Base-by-base conservation (phyloP, 2,329 filamentous ascomycete species). In the Sarocladium strictum region DNA sequence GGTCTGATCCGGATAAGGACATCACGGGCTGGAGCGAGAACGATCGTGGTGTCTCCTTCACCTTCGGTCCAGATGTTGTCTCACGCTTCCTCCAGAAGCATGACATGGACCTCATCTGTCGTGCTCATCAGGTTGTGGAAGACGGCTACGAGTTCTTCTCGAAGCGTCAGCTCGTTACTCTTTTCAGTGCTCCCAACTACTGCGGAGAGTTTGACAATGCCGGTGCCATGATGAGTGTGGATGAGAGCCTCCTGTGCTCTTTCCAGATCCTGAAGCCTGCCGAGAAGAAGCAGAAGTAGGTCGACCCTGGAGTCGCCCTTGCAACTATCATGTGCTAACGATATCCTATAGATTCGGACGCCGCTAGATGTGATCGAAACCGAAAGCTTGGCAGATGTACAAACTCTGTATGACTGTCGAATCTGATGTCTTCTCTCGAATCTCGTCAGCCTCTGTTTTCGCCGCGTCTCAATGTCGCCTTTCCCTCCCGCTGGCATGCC, bases 221-320 rank as follows among this genome's bases (percentile, higher is more conserved):
- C 53, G 94, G 94, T 70, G 94, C 94, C 61, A 97, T 99, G 93
- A 97, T 99, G 94, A 97, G 92, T 69, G 94, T 99, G 37, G 94
- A 97, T 70, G 94, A 97, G 80, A 97, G 92, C 72, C 77, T 99
- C 73, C 81, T 99, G 67, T 99, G 94, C 81, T 97, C 92, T 59
- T 99, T 99, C 87, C 94, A 97, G 89, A 97, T 99, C 71, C 82
- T 99, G 79, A 99, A 97, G 81, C 94, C 94, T 69, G 94, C 94
- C 74, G 94, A 99, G 84, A 99, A 99, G 87, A 99, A 99, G 87
- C 93, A 97, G 90, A 97, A 97, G 92, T 97, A 96, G 81, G 92
- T 95, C 71, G 81, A 77, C 80, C 87, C 56, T n/a, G n/a, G n/a
- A n/a, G n/a, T n/a, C n/a, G n/a, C n/a, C n/a, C n/a, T n/a, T n/a